These are phyloP conservation scores for Zelonia costaricensis DNA, from an alignment of 208 protist species.

Conservation along the genomic window DNA sequence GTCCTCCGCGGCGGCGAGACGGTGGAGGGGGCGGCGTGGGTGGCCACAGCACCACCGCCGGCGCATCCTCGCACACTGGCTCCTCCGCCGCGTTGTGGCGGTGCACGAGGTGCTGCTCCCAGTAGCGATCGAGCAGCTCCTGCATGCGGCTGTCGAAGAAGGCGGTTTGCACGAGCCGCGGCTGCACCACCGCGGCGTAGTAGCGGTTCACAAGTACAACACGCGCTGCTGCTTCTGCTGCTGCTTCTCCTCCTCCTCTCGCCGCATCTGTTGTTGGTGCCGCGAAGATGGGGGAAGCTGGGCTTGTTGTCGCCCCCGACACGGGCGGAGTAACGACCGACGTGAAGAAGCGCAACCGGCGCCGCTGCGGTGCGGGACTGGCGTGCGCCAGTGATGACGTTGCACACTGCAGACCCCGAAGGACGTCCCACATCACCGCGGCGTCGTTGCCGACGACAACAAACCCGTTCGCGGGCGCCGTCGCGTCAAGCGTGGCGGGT, in stretches of 20 bases:
- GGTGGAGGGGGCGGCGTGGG: background rate
- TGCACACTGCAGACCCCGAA: no score
- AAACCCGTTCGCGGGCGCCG: slow-evolving; percentile 17
- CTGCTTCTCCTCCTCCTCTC: background rate
- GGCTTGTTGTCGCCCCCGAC: no score
- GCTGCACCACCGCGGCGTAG: slow-evolving; percentile 38
- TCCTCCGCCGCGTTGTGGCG: background rate
- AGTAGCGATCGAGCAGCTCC: slow-evolving; percentile 38
- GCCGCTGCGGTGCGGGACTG: background rate
- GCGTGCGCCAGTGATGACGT: background rate
- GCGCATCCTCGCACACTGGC: slow-evolving; percentile 5
- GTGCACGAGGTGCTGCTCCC: slow-evolving; percentile 31
- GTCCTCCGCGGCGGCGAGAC: background rate
- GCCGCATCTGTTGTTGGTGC: background rate
- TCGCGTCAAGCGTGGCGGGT: background rate
- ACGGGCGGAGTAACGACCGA: background rate
- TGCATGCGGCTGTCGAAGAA: slow-evolving; percentile 36
- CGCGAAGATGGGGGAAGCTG: no score
- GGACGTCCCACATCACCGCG: slow-evolving; percentile 6
- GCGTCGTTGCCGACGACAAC: slow-evolving; percentile 23
- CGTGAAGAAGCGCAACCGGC: slow-evolving; percentile 25
- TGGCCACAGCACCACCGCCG: slow-evolving; percentile 26
- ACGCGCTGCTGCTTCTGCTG: background rate
- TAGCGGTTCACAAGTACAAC: slow-evolving; percentile 47
- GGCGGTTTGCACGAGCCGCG: slow-evolving; percentile 36